A percentile compares a stretch with the other conserved stretches of the same genome.
phyloP scores from a whole-genome alignment of 202 grass and related monocot genomes.

The Hordeum pubiflorum region DNA sequence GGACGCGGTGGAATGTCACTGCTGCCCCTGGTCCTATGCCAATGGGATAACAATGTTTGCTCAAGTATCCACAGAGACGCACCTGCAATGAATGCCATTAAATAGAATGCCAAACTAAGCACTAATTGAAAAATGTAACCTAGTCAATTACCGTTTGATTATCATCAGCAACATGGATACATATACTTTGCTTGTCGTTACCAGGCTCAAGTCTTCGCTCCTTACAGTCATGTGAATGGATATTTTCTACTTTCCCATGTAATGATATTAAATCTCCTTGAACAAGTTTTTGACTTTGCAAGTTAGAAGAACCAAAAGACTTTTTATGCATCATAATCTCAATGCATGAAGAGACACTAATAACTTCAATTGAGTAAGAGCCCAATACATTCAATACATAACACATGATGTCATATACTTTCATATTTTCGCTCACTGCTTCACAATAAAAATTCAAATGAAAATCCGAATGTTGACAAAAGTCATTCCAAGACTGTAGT shows the following conservation, averaged over 20 bases:
- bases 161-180: slow-evolving; percentile 71
- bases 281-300: slow-evolving; percentile 23
- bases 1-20: slow-evolving; percentile 67
- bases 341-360: slow-evolving; percentile 65
- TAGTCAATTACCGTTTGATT: slow-evolving; percentile 54
- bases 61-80: slow-evolving; percentile 51
- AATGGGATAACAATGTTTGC: slow-evolving; percentile 53
- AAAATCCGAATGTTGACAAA: slow-evolving; percentile 41
- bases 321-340: slow-evolving; percentile 48
- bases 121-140: slow-evolving; percentile 19
- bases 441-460: slow-evolving; percentile 43
- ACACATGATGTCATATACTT: slow-evolving; percentile 21
- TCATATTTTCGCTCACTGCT: neutral
- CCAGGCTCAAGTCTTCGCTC: slow-evolving; percentile 7
- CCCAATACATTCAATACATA: slow-evolving; percentile 26
- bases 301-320: slow-evolving; percentile 34
- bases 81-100: slow-evolving; percentile 47
- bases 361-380: slow-evolving; percentile 39
- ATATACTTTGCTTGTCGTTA: slow-evolving; percentile 43
- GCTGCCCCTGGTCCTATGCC: slow-evolving; percentile 65
- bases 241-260: slow-evolving; percentile 59
- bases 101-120: slow-evolving; percentile 15
- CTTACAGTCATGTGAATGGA: slow-evolving; percentile 47
- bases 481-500: slow-evolving; percentile 37
- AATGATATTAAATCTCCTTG: slow-evolving; percentile 72